phyloP scores from a whole-genome alignment of 768 basidiomycete genomes.

The Macrocybe gigantea region DNA sequence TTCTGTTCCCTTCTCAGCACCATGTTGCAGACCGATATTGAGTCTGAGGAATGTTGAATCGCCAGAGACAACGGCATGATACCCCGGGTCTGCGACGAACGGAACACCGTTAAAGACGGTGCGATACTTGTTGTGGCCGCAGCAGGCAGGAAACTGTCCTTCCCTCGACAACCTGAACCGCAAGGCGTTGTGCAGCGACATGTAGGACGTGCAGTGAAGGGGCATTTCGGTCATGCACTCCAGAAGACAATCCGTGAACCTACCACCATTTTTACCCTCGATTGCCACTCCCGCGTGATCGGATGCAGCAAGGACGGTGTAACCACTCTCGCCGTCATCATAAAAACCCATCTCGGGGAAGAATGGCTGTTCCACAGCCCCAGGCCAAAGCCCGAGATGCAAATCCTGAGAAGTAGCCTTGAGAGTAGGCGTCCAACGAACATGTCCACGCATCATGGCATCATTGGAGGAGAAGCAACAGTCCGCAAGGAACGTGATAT shows the following conservation, averaged over 20 bases:
- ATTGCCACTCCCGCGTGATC: conserved; percentile 46
- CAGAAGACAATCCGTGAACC: conserved; percentile 53
- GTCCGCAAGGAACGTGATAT: conserved; percentile 64
- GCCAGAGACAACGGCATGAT: conserved; percentile 37
- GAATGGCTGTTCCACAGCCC: conserved; percentile 32
- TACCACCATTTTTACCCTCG: conserved; percentile 60
- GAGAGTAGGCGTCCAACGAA: conserved; percentile 57
- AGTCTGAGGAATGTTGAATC: conserved; percentile 37
- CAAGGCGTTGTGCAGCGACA: conserved; percentile 40
- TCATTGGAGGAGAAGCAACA: conserved; percentile 51
- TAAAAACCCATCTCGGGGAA: conserved; percentile 38
- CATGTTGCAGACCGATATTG: conserved; percentile 56
- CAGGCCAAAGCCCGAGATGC: conserved; percentile 46
- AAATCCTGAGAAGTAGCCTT: conserved; percentile 52
- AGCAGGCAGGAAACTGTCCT: conserved; percentile 43
- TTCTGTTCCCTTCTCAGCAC: conserved; percentile 58
- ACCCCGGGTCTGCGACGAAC: conserved; percentile 43
- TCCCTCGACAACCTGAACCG: conserved; percentile 26
- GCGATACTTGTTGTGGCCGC: conserved; percentile 43
- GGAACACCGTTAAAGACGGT: conserved; percentile 52
- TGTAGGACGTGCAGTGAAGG: conserved; percentile 49
- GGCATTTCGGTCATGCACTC: conserved; percentile 36
- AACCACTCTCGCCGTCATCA: conserved; percentile 31
- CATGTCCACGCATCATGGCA: conserved; percentile 37
- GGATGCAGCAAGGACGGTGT: conserved; percentile 56